phyloP scores from a whole-genome alignment of 164 flowering plant species.

The Vitis rotundifolia region DNA sequence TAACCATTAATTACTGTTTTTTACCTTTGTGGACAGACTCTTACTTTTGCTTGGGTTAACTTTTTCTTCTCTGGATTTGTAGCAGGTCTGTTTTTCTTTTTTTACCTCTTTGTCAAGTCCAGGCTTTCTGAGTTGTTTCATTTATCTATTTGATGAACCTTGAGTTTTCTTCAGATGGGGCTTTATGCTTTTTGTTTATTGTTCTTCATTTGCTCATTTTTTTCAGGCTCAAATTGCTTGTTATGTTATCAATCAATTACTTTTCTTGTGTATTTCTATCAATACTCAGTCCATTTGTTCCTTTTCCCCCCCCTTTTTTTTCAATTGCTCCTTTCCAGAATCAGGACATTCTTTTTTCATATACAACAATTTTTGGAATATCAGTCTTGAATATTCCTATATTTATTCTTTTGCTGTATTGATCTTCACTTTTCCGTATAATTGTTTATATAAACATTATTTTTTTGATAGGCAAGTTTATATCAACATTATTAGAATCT shows the following conservation, averaged over 20 bases:
- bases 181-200: too few relatives aligned
- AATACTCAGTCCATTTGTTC: too few relatives aligned
- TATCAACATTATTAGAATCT: background rate
- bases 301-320: background rate
- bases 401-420: too few relatives aligned
- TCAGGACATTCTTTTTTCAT: background rate
- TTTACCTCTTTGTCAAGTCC: background rate
- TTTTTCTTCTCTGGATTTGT: constrained; percentile 99
- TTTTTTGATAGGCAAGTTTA: background rate
- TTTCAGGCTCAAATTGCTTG: too few relatives aligned
- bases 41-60: constrained; percentile 99
- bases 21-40: constrained; percentile 58
- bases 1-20: background rate
- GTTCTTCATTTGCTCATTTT: too few relatives aligned
- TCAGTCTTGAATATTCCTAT: background rate
- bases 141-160: too few relatives aligned
- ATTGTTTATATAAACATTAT: background rate
- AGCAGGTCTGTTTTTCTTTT: constrained; percentile 58
- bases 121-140: too few relatives aligned
- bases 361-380: background rate
- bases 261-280: too few relatives aligned
- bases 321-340: background rate
- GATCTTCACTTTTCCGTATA: too few relatives aligned
- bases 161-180: too few relatives aligned
- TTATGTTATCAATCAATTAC: too few relatives aligned